A percentile compares a stretch with the other conserved stretches of the same genome.
These are phyloP conservation scores for Aristolochia contorta DNA, from an alignment of 164 flowering plant species.

Conservation along the genomic window DNA sequence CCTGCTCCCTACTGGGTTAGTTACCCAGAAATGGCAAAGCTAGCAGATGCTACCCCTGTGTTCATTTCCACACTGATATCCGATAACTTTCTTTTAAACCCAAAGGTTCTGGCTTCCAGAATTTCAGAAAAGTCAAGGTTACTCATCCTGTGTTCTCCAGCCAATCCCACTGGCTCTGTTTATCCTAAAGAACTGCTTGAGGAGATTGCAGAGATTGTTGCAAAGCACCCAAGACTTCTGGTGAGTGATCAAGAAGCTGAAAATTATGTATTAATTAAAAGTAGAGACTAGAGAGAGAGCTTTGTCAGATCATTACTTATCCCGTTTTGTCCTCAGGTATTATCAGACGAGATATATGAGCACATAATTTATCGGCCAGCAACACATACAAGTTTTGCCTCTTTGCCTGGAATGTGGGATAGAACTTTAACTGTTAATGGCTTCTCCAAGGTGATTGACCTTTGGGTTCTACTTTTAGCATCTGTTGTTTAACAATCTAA, in stretches of 20 bases:
- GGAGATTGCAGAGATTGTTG: slow-evolving; percentile 75
- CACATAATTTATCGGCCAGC: slow-evolving; percentile 93
- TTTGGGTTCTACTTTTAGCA: too few species aligned
- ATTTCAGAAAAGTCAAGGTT: slow-evolving; percentile 81
- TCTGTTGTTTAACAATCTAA: not conserved
- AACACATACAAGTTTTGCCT: slow-evolving; percentile 86
- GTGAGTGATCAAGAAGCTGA: slow-evolving; percentile 23
- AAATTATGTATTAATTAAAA: not conserved
- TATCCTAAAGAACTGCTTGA: slow-evolving; percentile 72
- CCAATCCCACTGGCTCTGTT: slow-evolving; percentile 96
- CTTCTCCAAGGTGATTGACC: slow-evolving; percentile 69
- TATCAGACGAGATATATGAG: slow-evolving; percentile 95
- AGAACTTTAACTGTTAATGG: slow-evolving; percentile 94
- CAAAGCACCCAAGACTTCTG: slow-evolving; percentile 86
- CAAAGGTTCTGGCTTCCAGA: slow-evolving; percentile 64
- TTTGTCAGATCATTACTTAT: not conserved
- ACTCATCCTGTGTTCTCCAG: slow-evolving; percentile 86
- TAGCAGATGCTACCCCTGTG: slow-evolving; percentile 92
- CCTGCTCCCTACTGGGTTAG: slow-evolving; percentile 97
- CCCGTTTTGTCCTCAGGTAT: slow-evolving; percentile 39
- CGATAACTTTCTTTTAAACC: slow-evolving; percentile 72
- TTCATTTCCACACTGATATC: slow-evolving; percentile 65
- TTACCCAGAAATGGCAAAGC: slow-evolving; percentile 92
- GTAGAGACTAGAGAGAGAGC: not conserved
- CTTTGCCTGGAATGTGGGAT: slow-evolving; percentile 96